phyloP scores from a whole-genome alignment of 805 yeast genomes.

The Wickerhamomyces chambardii region DNA sequence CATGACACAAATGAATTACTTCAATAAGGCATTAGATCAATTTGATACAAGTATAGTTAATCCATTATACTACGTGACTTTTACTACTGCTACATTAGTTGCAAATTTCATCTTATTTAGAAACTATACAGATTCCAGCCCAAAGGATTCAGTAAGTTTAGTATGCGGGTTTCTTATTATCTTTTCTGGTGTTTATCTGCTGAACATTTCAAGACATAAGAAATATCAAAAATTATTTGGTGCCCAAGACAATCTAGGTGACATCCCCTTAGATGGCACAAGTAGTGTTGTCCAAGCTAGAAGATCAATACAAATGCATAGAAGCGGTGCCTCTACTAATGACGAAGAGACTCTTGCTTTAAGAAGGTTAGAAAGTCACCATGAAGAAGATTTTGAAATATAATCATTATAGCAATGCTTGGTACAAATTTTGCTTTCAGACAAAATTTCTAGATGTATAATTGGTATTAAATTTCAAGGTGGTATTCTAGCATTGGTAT shows the following conservation, averaged over 20 bases:
- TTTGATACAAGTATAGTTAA: slow-evolving; percentile 89
- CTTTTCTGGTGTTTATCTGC: slow-evolving; percentile 77
- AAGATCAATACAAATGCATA: slow-evolving; percentile 61
- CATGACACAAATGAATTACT: slow-evolving; percentile 86
- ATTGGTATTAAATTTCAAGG: too few relatives aligned
- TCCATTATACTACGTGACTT: slow-evolving; percentile 85
- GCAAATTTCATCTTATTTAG: slow-evolving; percentile 83
- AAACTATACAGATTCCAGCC: slow-evolving; percentile 79
- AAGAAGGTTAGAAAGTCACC: slow-evolving; percentile 48
- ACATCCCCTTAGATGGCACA: slow-evolving; percentile 78
- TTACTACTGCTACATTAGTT: slow-evolving; percentile 78
- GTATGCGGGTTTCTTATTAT: slow-evolving; percentile 82
- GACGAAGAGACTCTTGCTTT: slow-evolving; percentile 41
- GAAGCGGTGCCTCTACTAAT: slow-evolving; percentile 22
- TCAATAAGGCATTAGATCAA: slow-evolving; percentile 89
- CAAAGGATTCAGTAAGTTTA: slow-evolving; percentile 72
- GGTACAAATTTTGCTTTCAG: too few relatives aligned
- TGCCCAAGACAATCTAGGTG: slow-evolving; percentile 46
- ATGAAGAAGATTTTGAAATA: slow-evolving; percentile 5
- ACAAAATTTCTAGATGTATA: too few relatives aligned
- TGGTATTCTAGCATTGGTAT: too few relatives aligned
- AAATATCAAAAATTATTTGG: slow-evolving; percentile 40
- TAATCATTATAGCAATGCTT: too few relatives aligned
- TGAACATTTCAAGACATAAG: slow-evolving; percentile 67
- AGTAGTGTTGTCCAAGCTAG: slow-evolving; percentile 72